Evolutionary conservation across 306 rosid species (phyloP), one percentile per base, ranked within the genome.

Genomic region (Astragalus membranaceus): DNA sequence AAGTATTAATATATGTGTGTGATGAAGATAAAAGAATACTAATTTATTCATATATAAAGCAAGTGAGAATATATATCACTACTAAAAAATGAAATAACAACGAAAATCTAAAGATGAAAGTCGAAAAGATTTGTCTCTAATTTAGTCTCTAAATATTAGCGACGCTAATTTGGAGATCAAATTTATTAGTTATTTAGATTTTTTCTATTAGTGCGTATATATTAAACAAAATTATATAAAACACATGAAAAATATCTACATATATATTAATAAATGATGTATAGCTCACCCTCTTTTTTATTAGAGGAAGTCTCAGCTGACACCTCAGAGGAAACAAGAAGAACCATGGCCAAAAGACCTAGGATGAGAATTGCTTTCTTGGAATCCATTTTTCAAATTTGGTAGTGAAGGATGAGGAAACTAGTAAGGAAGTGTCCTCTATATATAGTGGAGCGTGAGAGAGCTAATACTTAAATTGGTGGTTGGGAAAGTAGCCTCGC

Each of bases 291-390:
- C 2, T 70, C 46, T 39, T 77, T 37, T 0, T 64, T 16, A 7
- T 69, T 16, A 53, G 73, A 7, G 44, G 85, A 61, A 32, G 74
- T 4, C 43, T 77, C 49, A 10, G 85, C 82, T 6, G 57, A 66
- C 2, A 69, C 80, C 10, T 69, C 70, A 4, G 66, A 69, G 14
- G 79, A 77, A 51, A 60, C 48, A 0, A 80, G 7, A 53, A 77
- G 59, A 43, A 62, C 30, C 60, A 88, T 14, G 53, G 86, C 86
- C 37, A 79, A 66, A 46, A 90, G 65, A 47, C 76, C 72, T 0
- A 85, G 52, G 41, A 69, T 43, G 67, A 85, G 39, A 3, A 43
- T 15, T 42, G 70, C 10, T 8, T 70, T 62, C 59, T 70, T 85
- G 5, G 81, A 84, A 73, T 48, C 77, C 94, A 82, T 88, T 58